Evolutionary conservation across 805 yeast genomes (phyloP), one percentile per base, ranked within the genome.

Genomic region (Priceomyces medius): DNA sequence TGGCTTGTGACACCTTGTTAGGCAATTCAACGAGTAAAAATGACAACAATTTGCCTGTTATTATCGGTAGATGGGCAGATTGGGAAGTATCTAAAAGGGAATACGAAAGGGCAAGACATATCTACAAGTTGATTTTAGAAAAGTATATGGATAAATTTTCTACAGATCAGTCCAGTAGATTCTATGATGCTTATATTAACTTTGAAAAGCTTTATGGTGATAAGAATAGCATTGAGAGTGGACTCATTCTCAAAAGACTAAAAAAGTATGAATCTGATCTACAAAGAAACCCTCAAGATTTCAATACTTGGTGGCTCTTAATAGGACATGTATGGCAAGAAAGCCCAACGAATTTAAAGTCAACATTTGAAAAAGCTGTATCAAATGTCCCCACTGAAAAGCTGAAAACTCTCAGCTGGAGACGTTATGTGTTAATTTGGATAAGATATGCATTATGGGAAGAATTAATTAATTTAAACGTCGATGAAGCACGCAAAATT

Each of bases 241-340:
- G 79, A 2, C 67, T 84, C 0, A 45, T 77, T 13, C 47, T 62
- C 2, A 84, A 83, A 51, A 65, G 95, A 43, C 74, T 71, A 45
- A 58, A 68, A 5, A 67, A 66, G 40, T 87, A 85, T 55, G 81
- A 82, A 51, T 57, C 63, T 2, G 66, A 63, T 16, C 50, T 86
- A 10, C 44, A 54, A 5, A 49, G 54, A 8, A 67, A 76, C 39
- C 81, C 88, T 0, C 31, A 42, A 0, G 86, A 87, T 61, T 81
- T 79, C 58, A 93, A 85, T 52, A 64, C 80, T 0, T 90, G 98
- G 97, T 89, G 96, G 91, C 57, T 77, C 0, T 82, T 81, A 52
- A 44, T 88, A 2, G 68, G 75, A 9, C 55, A 87, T 18, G 51
- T 80, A 9, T 74, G 74, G 38, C 69, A 73, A 18, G 54, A 55